These are phyloP conservation scores for Pseudogymnoascus sp. DNA, from an alignment of 2,329 filamentous ascomycete species.

Conservation along the genomic window DNA sequence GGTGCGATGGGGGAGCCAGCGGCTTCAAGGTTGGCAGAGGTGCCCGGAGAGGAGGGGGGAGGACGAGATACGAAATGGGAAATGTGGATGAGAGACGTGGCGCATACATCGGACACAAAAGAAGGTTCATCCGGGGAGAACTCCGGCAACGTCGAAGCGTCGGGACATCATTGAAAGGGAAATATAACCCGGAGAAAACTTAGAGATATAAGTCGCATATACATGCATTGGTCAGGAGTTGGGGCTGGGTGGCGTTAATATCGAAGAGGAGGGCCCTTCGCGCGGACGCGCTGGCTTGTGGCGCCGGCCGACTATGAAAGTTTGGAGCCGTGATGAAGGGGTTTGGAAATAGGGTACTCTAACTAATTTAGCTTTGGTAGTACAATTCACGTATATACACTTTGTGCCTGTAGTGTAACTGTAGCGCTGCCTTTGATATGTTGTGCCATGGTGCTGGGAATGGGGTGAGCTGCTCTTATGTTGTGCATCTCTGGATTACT, in stretches of 20 bases:
- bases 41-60: constrained; percentile 16
- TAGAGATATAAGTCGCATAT: constrained; percentile 7
- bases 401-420: constrained; percentile 1
- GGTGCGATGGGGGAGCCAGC: constrained; percentile 29
- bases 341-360: constrained; percentile 7
- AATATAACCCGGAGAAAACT: background rate
- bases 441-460: background rate
- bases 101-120: constrained; percentile 14
- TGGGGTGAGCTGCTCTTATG: background rate
- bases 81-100: constrained; percentile 26
- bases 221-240: constrained; percentile 7
- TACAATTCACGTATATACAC: constrained; percentile 8
- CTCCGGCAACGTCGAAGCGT: background rate
- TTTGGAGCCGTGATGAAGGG: background rate
- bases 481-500: background rate
- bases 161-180: background rate
- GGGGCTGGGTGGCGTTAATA: constrained; percentile 4
- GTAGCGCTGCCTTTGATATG: background rate
- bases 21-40: constrained; percentile 29
- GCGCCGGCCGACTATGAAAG: constrained; percentile 5
- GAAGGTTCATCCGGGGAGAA: background rate
- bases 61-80: constrained; percentile 23
- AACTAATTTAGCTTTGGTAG: background rate
- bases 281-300: constrained; percentile 7
- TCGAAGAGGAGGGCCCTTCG: constrained; percentile 1